Evolutionary conservation across 2,329 filamentous ascomycete genomes (phyloP).

Genomic region (Zymoseptoria ardabiliae): DNA sequence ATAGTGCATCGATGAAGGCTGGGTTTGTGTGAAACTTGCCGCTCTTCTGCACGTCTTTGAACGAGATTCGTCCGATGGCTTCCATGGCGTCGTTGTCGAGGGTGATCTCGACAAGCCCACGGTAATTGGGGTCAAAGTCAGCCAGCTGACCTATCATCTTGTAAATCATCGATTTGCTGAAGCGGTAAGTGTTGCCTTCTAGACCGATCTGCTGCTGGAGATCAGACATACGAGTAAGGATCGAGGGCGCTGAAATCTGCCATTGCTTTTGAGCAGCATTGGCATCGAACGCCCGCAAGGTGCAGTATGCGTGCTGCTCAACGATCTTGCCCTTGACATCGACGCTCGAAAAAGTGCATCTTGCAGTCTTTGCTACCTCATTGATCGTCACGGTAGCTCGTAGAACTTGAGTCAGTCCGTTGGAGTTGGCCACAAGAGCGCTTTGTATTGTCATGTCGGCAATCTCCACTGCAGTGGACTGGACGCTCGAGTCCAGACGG

Average conservation of each 20-base stretch:
- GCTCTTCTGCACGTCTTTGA: constrained; percentile 15
- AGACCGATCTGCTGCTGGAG: constrained; percentile 22
- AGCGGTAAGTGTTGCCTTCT: constrained; percentile 22
- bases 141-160: constrained; percentile 10
- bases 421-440: constrained; percentile 14
- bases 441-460: constrained; percentile 32
- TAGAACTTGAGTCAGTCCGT: constrained; percentile 1
- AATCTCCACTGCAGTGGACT: constrained; percentile 30
- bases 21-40: constrained; percentile 9
- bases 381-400: constrained; percentile 3
- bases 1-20: constrained; percentile 32
- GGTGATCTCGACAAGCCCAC: constrained; percentile 7
- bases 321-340: constrained; percentile 1
- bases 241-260: constrained; percentile 24
- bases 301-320: constrained; percentile 18
- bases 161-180: constrained; percentile 30
- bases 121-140: constrained; percentile 11
- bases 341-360: constrained; percentile 5
- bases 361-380: not conserved
- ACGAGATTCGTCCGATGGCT: too few relatives aligned
- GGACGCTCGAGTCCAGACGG: not conserved
- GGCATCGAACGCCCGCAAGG: constrained; percentile 23
- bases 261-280: constrained; percentile 20
- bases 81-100: constrained; percentile 32
- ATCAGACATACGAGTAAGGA: constrained; percentile 22